These are phyloP conservation scores for Saturnispora gosingensis DNA, from an alignment of 805 yeast species.

Conservation along the genomic window DNA sequence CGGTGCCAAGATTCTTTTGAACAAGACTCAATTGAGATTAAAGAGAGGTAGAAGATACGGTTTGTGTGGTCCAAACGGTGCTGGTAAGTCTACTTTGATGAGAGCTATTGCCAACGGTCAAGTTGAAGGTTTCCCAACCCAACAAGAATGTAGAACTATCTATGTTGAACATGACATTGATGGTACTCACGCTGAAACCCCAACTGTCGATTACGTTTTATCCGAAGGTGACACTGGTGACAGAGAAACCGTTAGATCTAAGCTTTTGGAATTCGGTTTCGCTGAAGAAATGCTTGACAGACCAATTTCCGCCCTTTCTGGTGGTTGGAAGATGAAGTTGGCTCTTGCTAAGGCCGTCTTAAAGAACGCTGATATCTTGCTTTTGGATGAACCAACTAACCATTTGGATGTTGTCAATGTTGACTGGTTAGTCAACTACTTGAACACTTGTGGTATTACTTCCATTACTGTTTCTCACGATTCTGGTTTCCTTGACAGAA, in stretches of 20 bases:
- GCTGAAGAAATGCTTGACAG: slow-evolving; percentile 82
- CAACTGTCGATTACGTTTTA: slow-evolving; percentile 86
- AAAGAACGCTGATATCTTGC: slow-evolving; percentile 94
- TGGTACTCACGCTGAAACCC: slow-evolving; percentile 93
- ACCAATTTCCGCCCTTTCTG: slow-evolving; percentile 96
- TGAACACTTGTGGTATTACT: slow-evolving; percentile 96
- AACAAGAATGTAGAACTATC: slow-evolving; percentile 97
- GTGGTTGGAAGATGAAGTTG: slow-evolving; percentile 99
- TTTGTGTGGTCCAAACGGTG: slow-evolving; percentile 98
- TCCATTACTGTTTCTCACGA: slow-evolving; percentile 99
- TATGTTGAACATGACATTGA: slow-evolving; percentile 99
- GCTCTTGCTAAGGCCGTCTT: slow-evolving; percentile 99
- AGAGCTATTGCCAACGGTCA: slow-evolving; percentile 96
- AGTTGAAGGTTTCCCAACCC: slow-evolving; percentile 99
- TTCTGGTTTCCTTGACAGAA: slow-evolving; percentile 98
- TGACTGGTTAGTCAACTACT: slow-evolving; percentile 99
- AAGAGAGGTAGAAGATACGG: slow-evolving; percentile 99
- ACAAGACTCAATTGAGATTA: slow-evolving; percentile 98
- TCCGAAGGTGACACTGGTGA: slow-evolving; percentile 52
- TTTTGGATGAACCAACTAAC: slow-evolving; percentile 99
- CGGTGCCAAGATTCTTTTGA: slow-evolving; percentile 99
- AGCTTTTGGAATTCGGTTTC: slow-evolving; percentile 88
- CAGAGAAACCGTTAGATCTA: slow-evolving; percentile 58
- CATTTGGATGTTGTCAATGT: slow-evolving; percentile 99
- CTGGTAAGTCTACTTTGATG: slow-evolving; percentile 97